Base-by-base conservation (phyloP, 148 eudicot genomes). In the Amaranthus hypochondriacus region DNA sequence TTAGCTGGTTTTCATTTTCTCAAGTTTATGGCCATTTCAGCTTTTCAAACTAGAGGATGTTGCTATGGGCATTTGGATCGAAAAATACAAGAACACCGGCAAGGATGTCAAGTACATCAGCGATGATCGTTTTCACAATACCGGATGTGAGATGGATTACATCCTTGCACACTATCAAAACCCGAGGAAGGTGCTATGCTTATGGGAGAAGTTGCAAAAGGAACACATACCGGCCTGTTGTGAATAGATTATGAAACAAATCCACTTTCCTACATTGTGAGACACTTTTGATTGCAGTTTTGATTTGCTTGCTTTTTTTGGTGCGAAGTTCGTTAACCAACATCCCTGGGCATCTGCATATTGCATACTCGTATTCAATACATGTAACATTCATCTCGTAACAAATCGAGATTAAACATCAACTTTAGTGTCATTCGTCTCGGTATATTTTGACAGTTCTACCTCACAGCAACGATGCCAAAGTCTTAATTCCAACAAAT, bases 21-120 rank as follows among this genome's bases (percentile, higher is more conserved):
- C 21, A 28, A 51, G 48, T 62, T 28, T 3, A 46, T 47, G 59
- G 21, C 8, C 39, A 66, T 63, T 73, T 48, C 84, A 88, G 92
- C 87, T 89, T 49, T 89, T 89, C 73, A 89, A 86, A 73, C 62
- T 89, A 28, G 92, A 89, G 70, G 92, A 89, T 73, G 92, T 89
- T 67, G 85, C 88, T 57, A 79, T 89, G 83, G 92, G 92, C 8
- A 84, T 88, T 61, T 88, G 92, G 92, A 74, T 86, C n/a, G 80
- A 84, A 68, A 60, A 76, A 51, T 86, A 75, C 68, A 79, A 83
- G 77, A 77, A 75, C 18, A 69, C 44, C 4, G 84, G 86, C 51
- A 81, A 76, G 39, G 73, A 79, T 72, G 80, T 88, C 42, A 77
- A 80, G 60, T 86, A 88, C 75, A 53, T 79, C 48, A 81, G 79